phyloP scores from a whole-genome alignment of 2,329 filamentous ascomycete genomes.

The Aphanocladium album region DNA sequence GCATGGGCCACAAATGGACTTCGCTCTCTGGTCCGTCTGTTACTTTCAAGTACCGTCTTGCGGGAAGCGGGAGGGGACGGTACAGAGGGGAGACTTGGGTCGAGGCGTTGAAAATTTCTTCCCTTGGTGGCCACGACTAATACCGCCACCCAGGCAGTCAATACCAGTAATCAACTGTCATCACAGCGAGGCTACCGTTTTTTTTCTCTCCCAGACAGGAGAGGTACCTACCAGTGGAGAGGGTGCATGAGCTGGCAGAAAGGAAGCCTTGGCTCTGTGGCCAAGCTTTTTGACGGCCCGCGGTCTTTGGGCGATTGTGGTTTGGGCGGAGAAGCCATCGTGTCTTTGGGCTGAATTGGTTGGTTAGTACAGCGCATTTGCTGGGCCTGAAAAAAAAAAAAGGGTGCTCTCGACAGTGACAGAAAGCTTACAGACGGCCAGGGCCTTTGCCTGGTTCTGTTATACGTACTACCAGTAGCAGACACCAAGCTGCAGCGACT shows the following conservation, averaged over 20 bases:
- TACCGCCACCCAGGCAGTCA: background rate
- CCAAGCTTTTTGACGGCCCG: constrained; percentile 4
- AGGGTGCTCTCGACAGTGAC: no score
- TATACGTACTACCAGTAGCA: no score
- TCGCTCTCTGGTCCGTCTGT: background rate
- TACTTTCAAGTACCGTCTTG: background rate
- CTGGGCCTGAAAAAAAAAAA: no score
- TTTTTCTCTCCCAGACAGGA: background rate
- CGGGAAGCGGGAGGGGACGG: background rate
- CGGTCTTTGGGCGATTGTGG: background rate
- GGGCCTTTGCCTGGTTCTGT: background rate
- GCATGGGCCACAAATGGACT: no score
- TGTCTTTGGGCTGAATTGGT: no score
- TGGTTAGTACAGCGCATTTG: no score
- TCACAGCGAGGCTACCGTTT: background rate
- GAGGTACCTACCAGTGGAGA: background rate
- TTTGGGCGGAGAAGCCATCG: no score
- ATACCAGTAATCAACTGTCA: background rate
- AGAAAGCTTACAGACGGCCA: no score
- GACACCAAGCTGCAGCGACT: background rate
- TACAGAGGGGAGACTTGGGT: background rate
- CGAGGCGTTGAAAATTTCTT: background rate
- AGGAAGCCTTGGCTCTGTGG: background rate
- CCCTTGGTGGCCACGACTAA: background rate
- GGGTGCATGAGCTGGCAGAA: background rate